Evolutionary conservation across 163 green algal species (phyloP), one percentile per base, ranked within the genome.

Genomic region (Scenedesmus sp.): DNA sequence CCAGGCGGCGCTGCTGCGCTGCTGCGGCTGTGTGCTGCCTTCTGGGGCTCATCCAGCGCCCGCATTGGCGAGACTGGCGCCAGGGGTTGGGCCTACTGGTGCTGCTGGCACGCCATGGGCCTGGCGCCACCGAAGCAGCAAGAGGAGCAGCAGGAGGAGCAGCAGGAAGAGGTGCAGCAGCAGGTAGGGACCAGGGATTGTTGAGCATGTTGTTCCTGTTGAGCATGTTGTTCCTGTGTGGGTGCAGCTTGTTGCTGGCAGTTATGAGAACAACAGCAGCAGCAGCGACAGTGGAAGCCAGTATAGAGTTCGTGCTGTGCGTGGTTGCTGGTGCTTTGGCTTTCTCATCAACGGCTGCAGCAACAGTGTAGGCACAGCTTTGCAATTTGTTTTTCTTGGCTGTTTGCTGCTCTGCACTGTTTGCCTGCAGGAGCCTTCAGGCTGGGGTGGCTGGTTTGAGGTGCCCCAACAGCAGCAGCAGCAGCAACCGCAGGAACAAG

Each of bases 71-170:
- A 98, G 90, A 81, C 92, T 7, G 95, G 95, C 26, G 95, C 87
- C 0, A 10, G 73, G 1, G 96, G 96, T 4, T 99, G 97, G 96
- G 91, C 89, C 0, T 85, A 87, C 0, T 98, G 96, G 95, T 92
- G 95, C 52, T 87, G 86, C 76, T 87, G 88, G 77, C 79, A 92
- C 46, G 79, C 88, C 18, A 88, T 92, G 79, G 88, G 88, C 46
- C 60, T 84, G 59, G 85, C 70, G 62, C 87, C 4, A 73, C 83
- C 92, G 4, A 81, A 0, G 57, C 67, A 46, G 10, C 9, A 55
- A 54, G 87, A 74, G 3, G 62, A 91, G 46, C 91, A 91, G 18
- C 83, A 91, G 26, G 84, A 93, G 3, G 83, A 84, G 66, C 13
- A 82, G 10, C 4, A 56, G 60, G 8, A 15, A 54, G 52, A 90